Evolutionary conservation across 495 filamentous ascomycete species (phyloP), one percentile per base, ranked within the genome.

Genomic region (Parathielavia appendiculata): DNA sequence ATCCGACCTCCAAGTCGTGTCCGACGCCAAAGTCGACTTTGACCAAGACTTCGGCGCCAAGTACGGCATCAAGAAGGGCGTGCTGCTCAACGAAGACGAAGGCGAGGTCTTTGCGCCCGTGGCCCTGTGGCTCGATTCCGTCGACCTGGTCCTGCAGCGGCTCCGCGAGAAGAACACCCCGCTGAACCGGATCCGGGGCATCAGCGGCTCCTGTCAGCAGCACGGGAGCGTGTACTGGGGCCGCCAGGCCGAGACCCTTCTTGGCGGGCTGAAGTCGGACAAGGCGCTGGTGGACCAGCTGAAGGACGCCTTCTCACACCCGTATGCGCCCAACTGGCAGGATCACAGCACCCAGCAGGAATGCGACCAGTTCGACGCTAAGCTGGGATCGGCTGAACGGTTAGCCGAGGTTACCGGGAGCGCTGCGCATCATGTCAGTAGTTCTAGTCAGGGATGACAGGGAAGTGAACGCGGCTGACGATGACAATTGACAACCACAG

Each of bases 141-240:
- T 97, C 44, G 91, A 97, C 68, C 78, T 91, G 4, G 89, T 96
- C 5, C 78, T 97, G 22, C 71, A 81, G 12, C 83, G 84, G 20
- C 76, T 98, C 58, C 79, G 84, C 65, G 79, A 84, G 51, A 86
- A 86, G 57, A 86, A 87, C 0, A 81, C 92, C 39, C 90, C 95
- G 58, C 88, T 96, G 63, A 68, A 76, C 54, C 82, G 83, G 22
- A 85, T 98, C 26, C 81, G 79, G 62, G 93, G 92, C 20, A 81
- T 98, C 62, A 92, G 88, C 62, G 93, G 89, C 30, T 92, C 92
- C 13, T 92, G 93, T 55, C 92, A 96, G 77, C 93, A 98, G 74
- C 93, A 97, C 67, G 92, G 92, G 8, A 97, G 91, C 68, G 90
- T 98, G 5, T 86, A 95, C 75, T 97, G 93, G 92, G 85, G 79